Evolutionary conservation across 2,329 filamentous ascomycete genomes (phyloP), one percentile per base, ranked within the genome.

Genomic region (Mariannaea elegans): DNA sequence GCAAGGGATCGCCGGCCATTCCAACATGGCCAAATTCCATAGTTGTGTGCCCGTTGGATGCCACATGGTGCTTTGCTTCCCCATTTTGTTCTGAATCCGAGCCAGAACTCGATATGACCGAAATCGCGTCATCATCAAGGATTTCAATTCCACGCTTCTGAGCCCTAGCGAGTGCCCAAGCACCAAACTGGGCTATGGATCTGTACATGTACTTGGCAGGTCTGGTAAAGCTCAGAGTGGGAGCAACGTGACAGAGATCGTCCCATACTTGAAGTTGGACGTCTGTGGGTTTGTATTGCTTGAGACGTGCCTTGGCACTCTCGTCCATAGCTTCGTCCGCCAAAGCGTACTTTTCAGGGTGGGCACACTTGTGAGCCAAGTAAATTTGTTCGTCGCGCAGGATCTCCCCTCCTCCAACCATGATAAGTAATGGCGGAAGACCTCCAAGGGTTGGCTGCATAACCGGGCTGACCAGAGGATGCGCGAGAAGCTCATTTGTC

Each of bases 251-350:
- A 70, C 95, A 98, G 3, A 98, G 80, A 69, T 97, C 91, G 58
- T 98, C 94, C 94, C 94, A 98, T 2, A 98, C 90, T 73, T 98
- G 95, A 2, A 99, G 83, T 73, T 97, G 93, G 0, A 98, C 94
- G 68, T 97, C 87, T 0, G 95, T 99, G 0, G 93, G 92, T 57
- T 87, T 87, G 75, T 92, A 96, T 62, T 84, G 87, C 32, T 82
- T 79, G 14, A 95, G 71, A 12, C 82, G 76, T 4, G 84, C 82
- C 18, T 83, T 82, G 24, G 89, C 88, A 59, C 84, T 81, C 34
- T 89, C 84, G 31, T 89, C 82, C 61, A 95, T 79, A 41, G 87
- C 82, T 0, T 81, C 81, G 34, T 90, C 83, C 1, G 85, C 82
- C 0, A 92, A 91, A 1, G 90, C 85, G 69, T 97, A 98, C 59